phyloP scores from a whole-genome alignment of 768 basidiomycete genomes.

The Tricholoma furcatifolium region DNA sequence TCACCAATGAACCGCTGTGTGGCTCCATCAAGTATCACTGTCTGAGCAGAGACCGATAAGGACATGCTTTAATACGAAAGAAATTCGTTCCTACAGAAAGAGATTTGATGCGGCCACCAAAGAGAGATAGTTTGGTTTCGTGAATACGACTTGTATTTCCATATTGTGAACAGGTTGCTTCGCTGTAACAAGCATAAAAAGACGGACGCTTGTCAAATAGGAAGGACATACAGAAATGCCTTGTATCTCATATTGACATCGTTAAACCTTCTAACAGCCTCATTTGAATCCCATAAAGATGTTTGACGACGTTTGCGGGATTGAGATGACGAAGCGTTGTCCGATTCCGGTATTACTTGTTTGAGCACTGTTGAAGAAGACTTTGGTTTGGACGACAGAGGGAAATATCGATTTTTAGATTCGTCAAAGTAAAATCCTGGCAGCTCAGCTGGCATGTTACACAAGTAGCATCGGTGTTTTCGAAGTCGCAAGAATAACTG shows the following conservation, averaged over 20 bases:
- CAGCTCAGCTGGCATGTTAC: slow-evolving; percentile 44
- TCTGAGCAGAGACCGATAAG: slow-evolving; percentile 21
- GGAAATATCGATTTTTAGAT: slow-evolving; percentile 54
- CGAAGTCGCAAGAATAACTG: not conserved
- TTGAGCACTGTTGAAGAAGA: slow-evolving; percentile 8
- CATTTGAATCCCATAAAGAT: slow-evolving; percentile 16
- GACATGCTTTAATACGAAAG: not conserved
- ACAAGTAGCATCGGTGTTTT: not conserved
- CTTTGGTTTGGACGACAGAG: slow-evolving; percentile 40
- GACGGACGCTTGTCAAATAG: not conserved
- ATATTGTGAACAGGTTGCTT: slow-evolving; percentile 38
- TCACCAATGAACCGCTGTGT: slow-evolving; percentile 49
- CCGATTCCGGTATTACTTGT: not conserved
- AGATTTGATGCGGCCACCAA: slow-evolving; percentile 43
- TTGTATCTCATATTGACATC: slow-evolving; percentile 9
- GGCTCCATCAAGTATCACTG: slow-evolving; percentile 29
- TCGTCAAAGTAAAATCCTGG: slow-evolving; percentile 61
- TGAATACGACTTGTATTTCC: slow-evolving; percentile 32
- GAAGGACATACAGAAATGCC: slow-evolving; percentile 17
- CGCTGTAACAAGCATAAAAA: slow-evolving; percentile 26
- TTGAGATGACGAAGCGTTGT: not conserved
- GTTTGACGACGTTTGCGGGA: slow-evolving; percentile 14
- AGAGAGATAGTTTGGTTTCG: slow-evolving; percentile 28
- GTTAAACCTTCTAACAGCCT: slow-evolving; percentile 14
- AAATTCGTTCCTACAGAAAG: slow-evolving; percentile 41